Evolutionary conservation across 2,329 filamentous ascomycete genomes (phyloP).

Genomic region (Mariannaea sp.): DNA sequence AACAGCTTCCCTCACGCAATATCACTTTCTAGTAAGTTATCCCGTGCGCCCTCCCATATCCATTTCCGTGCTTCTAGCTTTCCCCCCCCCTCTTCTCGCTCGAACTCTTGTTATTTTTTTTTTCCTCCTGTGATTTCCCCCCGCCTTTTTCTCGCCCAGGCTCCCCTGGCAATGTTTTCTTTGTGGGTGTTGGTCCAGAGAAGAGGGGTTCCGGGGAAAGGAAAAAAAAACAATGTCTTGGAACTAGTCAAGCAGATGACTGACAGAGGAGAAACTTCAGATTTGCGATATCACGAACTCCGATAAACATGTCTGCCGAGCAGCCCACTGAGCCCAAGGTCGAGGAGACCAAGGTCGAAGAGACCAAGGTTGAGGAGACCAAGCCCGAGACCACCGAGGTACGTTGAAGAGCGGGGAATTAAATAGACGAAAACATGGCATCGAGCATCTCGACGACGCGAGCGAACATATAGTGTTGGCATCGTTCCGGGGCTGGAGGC

Average conservation of each 20-base stretch:
- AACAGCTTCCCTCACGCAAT: slow-evolving; percentile 15
- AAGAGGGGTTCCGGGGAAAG: slow-evolving; percentile 13
- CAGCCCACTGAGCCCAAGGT: slow-evolving; percentile 61
- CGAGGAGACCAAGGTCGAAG: slow-evolving; percentile 50
- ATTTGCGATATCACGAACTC: slow-evolving; percentile 15
- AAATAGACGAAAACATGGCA: slow-evolving; percentile 9
- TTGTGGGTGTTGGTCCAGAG: slow-evolving; percentile 1
- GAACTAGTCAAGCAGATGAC: background rate
- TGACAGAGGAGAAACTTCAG: background rate
- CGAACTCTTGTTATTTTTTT: background rate
- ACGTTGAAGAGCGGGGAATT: slow-evolving; percentile 21
- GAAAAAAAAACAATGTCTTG: background rate
- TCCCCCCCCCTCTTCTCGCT: background rate
- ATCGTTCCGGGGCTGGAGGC: background rate
- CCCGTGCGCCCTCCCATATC: background rate
- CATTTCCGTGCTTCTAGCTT: background rate
- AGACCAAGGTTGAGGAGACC: slow-evolving; percentile 39
- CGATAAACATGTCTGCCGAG: slow-evolving; percentile 52
- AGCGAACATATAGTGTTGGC: background rate
- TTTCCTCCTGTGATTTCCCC: background rate
- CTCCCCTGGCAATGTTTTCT: slow-evolving; percentile 9
- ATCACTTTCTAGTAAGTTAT: slow-evolving; percentile 30
- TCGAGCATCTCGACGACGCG: background rate
- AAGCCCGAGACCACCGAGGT: slow-evolving; percentile 39
- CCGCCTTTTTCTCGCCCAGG: background rate